Conservation (phyloP, 148 eudicot genomes). For the Fagopyrum esculentum region DNA sequence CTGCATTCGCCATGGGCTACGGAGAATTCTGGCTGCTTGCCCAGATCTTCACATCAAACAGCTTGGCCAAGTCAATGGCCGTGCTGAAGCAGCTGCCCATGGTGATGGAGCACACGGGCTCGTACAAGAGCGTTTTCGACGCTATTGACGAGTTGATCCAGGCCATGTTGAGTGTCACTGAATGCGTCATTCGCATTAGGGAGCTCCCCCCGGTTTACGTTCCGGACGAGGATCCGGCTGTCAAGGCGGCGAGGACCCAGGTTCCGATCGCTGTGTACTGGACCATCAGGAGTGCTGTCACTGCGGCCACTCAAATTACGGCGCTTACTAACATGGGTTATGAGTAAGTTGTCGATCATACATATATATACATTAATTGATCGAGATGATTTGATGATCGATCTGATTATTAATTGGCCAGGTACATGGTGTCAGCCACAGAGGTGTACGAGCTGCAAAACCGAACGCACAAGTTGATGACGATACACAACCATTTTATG, state of each 20-base stretch:
- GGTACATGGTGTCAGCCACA: constrained; percentile 28
- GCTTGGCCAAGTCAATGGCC: constrained; percentile 44
- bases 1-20: constrained; percentile 34
- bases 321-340: constrained; percentile 27
- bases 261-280: constrained; percentile 42
- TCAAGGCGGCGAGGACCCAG: constrained; percentile 22
- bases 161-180: constrained; percentile 25
- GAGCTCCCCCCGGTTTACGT: constrained; percentile 26
- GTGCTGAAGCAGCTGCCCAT: constrained; percentile 25
- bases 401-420: not conserved
- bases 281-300: constrained; percentile 33
- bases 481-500: constrained; percentile 42
- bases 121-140: constrained; percentile 29
- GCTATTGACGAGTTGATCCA: constrained; percentile 30
- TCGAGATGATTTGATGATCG: too few species aligned
- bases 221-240: constrained; percentile 22
- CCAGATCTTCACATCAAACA: constrained; percentile 36
- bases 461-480: constrained; percentile 47
- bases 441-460: constrained; percentile 60
- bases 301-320: constrained; percentile 38
- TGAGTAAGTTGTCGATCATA: constrained; percentile 16
- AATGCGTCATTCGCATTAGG: constrained; percentile 22
- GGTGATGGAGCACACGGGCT: constrained; percentile 28
- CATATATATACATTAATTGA: too few species aligned
- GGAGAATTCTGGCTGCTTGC: constrained; percentile 54